Conservation (phyloP, 192 early-diverging fungal genomes). For the Gryganskiella cystojenkinii region DNA sequence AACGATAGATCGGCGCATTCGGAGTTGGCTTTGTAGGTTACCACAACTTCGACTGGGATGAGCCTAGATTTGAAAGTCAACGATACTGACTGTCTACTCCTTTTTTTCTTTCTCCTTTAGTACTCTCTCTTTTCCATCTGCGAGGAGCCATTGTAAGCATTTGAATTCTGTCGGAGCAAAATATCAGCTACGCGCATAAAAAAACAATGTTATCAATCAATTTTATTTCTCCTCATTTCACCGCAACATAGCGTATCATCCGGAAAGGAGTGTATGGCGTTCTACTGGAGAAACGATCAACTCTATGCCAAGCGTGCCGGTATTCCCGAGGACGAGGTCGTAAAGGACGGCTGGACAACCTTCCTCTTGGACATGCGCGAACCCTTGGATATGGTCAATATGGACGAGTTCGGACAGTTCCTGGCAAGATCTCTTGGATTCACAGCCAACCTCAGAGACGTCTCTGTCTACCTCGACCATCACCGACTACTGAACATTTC, state of each 20-base stretch:
- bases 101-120: slow-evolving; percentile 58
- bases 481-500: slow-evolving; percentile 64
- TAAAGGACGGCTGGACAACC: slow-evolving; percentile 68
- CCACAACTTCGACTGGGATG: neutral
- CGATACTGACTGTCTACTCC: neutral
- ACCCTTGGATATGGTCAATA: slow-evolving; percentile 66
- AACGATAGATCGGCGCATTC: slow-evolving; percentile 43
- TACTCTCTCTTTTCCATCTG: slow-evolving; percentile 91
- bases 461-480: slow-evolving; percentile 75
- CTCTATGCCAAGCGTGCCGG: slow-evolving; percentile 81
- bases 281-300: slow-evolving; percentile 91
- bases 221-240: no score
- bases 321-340: slow-evolving; percentile 53
- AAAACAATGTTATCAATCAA: no score
- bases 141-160: slow-evolving; percentile 85
- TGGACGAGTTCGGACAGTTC: slow-evolving; percentile 67
- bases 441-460: slow-evolving; percentile 74
- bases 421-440: slow-evolving; percentile 78
- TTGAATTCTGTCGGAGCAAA: no score
- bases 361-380: slow-evolving; percentile 85
- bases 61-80: neutral
- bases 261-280: slow-evolving; percentile 83
- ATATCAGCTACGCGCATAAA: no score
- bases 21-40: slow-evolving; percentile 41
- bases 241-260: slow-evolving; percentile 68